Base-by-base conservation (phyloP, 1,284 basidiomycete genomes). In the Tilletia caries region DNA sequence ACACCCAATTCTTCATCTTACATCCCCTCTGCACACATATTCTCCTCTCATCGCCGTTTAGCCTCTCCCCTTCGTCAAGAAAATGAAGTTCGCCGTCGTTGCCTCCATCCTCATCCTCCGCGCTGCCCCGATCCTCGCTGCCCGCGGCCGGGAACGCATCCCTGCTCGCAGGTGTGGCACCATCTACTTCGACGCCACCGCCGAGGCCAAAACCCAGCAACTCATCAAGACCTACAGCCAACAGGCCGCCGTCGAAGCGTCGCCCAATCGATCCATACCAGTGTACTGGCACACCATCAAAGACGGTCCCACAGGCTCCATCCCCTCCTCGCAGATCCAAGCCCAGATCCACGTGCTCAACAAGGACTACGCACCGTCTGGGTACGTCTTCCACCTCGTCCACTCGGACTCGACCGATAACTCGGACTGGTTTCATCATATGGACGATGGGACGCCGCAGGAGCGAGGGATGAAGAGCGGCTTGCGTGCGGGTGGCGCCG, bases 381-480 rank as follows among this genome's bases (percentile, higher is more conserved):
- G 86, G 4, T 83, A 88, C 65, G 78, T 82, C 27, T 88, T 86
- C 81, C 74, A 72, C 0, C 86, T 88, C 52, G 85, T 84, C 48
- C 76, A 77, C 50, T 25, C 37, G 2, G 41, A 65, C 41, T 85
- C 84, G 69, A 88, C 86, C 5, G 74, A 84, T 68, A 88, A 87
- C 79, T 52, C 84, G 1, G 77, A 84, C 66, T 88, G 87, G 87
- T 88, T 87, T 84, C 83, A 83, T 72, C 79, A 78, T 27, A 86
- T 83, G 68, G 86, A 84, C 1, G 86, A 86, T 6, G 79, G 78
- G 67, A 79, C 75, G 41, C 78, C 79, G 23, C 75, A 83, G 32
- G 87, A 88, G 79, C 86, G 84, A 6, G 77, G 83, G 12, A 88
- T 89, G 88, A 88, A 89, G 84, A 78, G 48, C 0, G 66, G 83